Evolutionary conservation across 1,284 basidiomycete genomes (phyloP), one percentile per base, ranked within the genome.

Genomic region (Rhodotorula sp.): DNA sequence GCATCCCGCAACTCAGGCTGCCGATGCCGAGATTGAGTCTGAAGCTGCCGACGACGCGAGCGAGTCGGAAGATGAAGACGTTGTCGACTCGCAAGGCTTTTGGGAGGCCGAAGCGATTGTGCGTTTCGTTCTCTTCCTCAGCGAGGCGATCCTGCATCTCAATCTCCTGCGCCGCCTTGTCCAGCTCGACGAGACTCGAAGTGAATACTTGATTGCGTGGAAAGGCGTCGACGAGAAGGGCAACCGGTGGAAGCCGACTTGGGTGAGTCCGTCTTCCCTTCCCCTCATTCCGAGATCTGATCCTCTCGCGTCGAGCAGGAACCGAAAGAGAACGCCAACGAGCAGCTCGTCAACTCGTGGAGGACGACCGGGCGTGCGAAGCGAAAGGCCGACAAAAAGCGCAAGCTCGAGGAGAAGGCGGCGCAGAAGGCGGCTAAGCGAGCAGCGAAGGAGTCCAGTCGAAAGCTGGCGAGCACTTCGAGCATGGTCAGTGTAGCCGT

Each of bases 61-160:
- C 24, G 56, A 28, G 2, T 8, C 40, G 1, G 61, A 59, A 7
- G 54, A 44, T 4, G 62, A 24, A 16, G 37, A 34, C 10, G 37
- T 37, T 15, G 63, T 20, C 28, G 66, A 65, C 20, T 67, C 62
- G 47, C 65, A 72, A 48, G 65, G 61, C 10, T 65, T 56, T 30
- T 70, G 65, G 68, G 65, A 67, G 9, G 71, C 65, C 9, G 34
- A 67, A 11, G 71, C 57, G n/a, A 72, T 70, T 26, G 54, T 70
- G 30, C 48, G 64, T 60, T 5, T 7, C 28, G 22, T 4, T 24
- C 50, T 40, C 52, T 20, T 10, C 31, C 11, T 7, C 6, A 4
- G 28, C 18, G 7, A 13, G 31, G 0, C 22, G 10, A 2, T 6
- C 4, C 13, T 28, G 22, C 9, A 4, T 24, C 50, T 59, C 30